These are phyloP conservation scores for Begonia loranthoides DNA, from an alignment of 306 rosid species.

Conservation along the genomic window DNA sequence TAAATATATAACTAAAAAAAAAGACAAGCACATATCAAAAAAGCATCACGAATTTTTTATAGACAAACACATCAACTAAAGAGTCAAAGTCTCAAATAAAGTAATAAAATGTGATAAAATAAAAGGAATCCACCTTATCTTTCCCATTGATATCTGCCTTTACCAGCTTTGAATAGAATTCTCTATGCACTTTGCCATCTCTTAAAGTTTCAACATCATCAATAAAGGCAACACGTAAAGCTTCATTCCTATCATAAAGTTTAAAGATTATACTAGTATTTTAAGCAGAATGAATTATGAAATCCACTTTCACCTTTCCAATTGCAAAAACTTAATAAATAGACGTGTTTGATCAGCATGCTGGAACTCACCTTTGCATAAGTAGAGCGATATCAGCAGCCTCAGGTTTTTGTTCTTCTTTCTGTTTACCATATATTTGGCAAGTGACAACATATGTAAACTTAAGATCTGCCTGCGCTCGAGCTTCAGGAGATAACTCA, in stretches of 20 bases:
- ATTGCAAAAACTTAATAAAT: too few relatives aligned
- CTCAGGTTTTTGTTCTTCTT: slow-evolving; percentile 86
- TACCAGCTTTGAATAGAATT: slow-evolving; percentile 81
- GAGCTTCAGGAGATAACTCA: slow-evolving; percentile 74
- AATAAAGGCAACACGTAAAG: slow-evolving; percentile 89
- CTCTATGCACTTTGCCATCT: slow-evolving; percentile 57
- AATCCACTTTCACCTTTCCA: too few relatives aligned
- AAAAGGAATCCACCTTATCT: slow-evolving; percentile 55
- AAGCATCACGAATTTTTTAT: too few relatives aligned
- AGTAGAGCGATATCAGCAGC: slow-evolving; percentile 90
- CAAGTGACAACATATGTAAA: slow-evolving; percentile 88
- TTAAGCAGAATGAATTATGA: too few relatives aligned
- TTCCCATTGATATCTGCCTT: slow-evolving; percentile 88
- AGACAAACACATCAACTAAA: too few relatives aligned
- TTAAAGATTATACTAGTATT: slow-evolving; percentile 2
- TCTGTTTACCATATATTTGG: slow-evolving; percentile 90
- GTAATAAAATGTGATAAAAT: too few relatives aligned
- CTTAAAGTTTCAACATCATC: slow-evolving; percentile 65
- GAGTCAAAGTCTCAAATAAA: too few relatives aligned
- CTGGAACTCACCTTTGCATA: slow-evolving; percentile 55
- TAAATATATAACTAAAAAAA: too few relatives aligned
- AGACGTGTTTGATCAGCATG: too few relatives aligned
- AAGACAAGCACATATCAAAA: too few relatives aligned
- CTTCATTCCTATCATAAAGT: slow-evolving; percentile 59
- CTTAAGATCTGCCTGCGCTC: slow-evolving; percentile 87